Evolutionary conservation across 179 eudicot species (phyloP).

Genomic region (Nepenthes alata): DNA sequence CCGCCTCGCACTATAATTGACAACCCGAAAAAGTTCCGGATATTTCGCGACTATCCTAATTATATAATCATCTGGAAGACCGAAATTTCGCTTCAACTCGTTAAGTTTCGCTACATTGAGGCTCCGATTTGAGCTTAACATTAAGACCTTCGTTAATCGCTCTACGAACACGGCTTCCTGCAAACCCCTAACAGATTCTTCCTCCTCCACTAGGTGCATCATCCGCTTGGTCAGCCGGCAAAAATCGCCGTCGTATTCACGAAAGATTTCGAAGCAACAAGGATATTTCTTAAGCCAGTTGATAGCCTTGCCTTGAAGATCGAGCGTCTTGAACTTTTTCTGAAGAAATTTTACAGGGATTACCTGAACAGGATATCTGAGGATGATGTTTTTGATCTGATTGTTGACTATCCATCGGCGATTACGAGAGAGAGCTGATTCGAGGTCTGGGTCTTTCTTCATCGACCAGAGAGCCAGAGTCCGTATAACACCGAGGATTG

Average conservation of each 20-base stretch:
- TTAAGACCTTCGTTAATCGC: conserved; percentile 67
- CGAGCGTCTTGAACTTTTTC: conserved; percentile 82
- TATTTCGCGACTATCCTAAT: conserved; percentile 68
- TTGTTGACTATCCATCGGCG: conserved; percentile 87
- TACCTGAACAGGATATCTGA: conserved; percentile 56
- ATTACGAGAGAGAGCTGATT: conserved; percentile 64
- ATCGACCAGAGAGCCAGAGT: conserved; percentile 74
- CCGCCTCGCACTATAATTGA: conserved; percentile 65
- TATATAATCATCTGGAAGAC: conserved; percentile 89
- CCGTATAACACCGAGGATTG: conserved; percentile 12
- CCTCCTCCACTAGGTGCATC: conserved; percentile 73
- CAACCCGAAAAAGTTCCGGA: conserved; percentile 65
- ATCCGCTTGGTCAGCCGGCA: conserved; percentile 67
- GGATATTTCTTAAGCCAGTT: conserved; percentile 95
- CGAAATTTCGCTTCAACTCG: conserved; percentile 67
- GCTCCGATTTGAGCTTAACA: conserved; percentile 65
- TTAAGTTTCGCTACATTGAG: conserved; percentile 57
- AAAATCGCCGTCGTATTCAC: conserved; percentile 35
- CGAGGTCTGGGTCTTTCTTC: conserved; percentile 96
- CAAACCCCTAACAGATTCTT: conserved; percentile 49
- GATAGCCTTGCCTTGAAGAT: conserved; percentile 81
- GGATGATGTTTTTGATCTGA: conserved; percentile 80
- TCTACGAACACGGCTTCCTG: conserved; percentile 55
- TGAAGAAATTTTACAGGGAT: conserved; percentile 54
- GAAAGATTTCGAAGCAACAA: conserved; percentile 74